These are phyloP conservation scores for Starmerella vitae DNA, from an alignment of 805 yeast species.

Conservation along the genomic window DNA sequence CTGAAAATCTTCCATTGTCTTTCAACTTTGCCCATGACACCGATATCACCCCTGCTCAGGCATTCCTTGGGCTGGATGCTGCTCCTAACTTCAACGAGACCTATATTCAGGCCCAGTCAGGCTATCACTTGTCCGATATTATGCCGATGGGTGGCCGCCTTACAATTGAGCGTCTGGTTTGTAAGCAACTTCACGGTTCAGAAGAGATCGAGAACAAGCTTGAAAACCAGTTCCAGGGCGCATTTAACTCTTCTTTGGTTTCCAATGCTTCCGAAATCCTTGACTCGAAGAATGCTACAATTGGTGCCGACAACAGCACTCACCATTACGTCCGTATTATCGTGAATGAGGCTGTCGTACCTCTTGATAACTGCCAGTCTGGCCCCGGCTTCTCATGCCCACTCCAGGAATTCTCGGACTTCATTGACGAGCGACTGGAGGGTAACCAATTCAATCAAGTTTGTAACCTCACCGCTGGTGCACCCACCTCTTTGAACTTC, in stretches of 20 bases:
- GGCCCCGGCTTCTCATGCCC: conserved; percentile 43
- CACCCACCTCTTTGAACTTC: conserved; percentile 19
- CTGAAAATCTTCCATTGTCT: conserved; percentile 30
- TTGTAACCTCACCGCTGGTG: conserved; percentile 13
- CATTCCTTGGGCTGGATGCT: conserved; percentile 37
- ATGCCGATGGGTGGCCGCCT: conserved; percentile 25
- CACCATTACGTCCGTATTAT: conserved; percentile 36
- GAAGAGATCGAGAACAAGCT: neutral
- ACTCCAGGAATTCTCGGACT: conserved; percentile 21
- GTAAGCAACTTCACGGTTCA: conserved; percentile 27
- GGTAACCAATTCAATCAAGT: conserved; percentile 9
- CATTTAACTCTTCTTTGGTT: conserved; percentile 15
- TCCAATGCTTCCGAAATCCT: conserved; percentile 11
- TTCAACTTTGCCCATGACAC: conserved; percentile 46
- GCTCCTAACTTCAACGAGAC: conserved; percentile 31
- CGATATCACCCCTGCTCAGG: conserved; percentile 37
- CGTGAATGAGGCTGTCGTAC: conserved; percentile 42
- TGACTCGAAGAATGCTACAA: conserved; percentile 7
- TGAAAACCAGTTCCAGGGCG: conserved; percentile 13
- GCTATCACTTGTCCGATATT: conserved; percentile 36
- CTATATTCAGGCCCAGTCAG: conserved; percentile 33
- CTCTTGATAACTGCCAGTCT: conserved; percentile 34
- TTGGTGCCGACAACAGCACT: conserved; percentile 11
- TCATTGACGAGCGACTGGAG: conserved; percentile 10
- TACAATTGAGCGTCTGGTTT: conserved; percentile 27